These are phyloP conservation scores for maize (Zea mays) DNA, from an alignment of 176 grass and related monocot species.

Conservation along the genomic window DNA sequence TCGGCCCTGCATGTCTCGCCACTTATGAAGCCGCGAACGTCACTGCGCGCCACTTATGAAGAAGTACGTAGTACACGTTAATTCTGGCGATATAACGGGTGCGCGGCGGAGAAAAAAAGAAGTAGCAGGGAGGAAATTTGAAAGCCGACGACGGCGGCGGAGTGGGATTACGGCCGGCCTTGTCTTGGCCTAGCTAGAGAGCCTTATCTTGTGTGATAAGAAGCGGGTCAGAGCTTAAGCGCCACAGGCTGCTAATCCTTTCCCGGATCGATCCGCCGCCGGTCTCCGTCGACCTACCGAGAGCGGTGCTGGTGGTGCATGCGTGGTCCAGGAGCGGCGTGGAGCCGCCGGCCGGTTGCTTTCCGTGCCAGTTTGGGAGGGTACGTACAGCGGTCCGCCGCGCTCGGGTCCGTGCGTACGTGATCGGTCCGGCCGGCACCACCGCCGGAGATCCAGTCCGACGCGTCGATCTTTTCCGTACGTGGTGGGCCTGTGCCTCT, in stretches of 20 bases:
- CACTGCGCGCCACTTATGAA: background rate
- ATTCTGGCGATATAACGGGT: no score
- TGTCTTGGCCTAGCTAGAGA: background rate
- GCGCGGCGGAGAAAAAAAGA: no score
- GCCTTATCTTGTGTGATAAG: slow-evolving; percentile 47
- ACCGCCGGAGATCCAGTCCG: no score
- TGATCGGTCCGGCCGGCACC: background rate
- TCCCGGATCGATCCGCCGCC: no score
- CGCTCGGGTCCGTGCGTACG: background rate
- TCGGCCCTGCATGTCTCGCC: slow-evolving; percentile 35
- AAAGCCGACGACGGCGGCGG: background rate
- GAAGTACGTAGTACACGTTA: background rate
- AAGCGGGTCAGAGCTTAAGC: background rate
- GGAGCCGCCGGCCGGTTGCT: slow-evolving; percentile 32
- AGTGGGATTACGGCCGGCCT: slow-evolving; percentile 22
- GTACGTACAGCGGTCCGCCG: background rate
- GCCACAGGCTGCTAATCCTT: background rate
- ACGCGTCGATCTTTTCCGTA: no score
- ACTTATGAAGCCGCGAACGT: background rate
- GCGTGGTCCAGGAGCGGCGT: slow-evolving; percentile 9
- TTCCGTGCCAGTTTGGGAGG: background rate
- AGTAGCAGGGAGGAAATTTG: background rate
- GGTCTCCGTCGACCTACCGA: no score
- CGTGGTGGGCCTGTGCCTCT: no score
- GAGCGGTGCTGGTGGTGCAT: background rate